Percentiles rank a stretch among this genome's conserved stretches.
phyloP scores from a whole-genome alignment of 1,284 basidiomycete genomes.

The Ceratobasidium theobromae region DNA sequence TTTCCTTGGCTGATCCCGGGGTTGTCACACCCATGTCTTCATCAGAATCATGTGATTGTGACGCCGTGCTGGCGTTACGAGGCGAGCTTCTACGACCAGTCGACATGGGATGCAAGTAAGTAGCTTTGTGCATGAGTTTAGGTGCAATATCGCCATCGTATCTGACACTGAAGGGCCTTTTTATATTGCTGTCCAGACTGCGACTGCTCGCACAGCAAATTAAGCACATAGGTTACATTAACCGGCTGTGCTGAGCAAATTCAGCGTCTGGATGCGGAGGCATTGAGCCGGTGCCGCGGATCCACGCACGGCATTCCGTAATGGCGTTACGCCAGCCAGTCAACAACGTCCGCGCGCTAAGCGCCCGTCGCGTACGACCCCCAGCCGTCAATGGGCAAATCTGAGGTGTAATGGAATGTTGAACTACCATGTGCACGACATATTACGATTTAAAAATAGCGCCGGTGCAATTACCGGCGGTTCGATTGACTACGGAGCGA shows the following conservation, averaged over 20 bases:
- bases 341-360: background rate
- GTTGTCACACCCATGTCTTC: background rate
- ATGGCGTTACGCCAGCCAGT: slow-evolving; percentile 11
- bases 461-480: background rate
- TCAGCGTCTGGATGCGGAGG: background rate
- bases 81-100: background rate
- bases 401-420: background rate
- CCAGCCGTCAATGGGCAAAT: background rate
- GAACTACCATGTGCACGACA: background rate
- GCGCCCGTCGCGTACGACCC: background rate
- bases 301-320: background rate
- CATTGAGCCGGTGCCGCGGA: background rate
- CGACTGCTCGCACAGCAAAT: background rate
- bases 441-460: background rate
- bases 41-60: slow-evolving; percentile 2
- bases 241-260: background rate
- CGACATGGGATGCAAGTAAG: background rate
- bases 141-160: background rate
- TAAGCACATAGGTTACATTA: background rate
- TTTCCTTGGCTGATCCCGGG: background rate
- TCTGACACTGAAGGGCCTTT: background rate
- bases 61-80: background rate
- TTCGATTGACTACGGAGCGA: background rate
- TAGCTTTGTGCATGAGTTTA: background rate
- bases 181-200: background rate